Base-by-base conservation (phyloP, 78 protist genomes). In the Dictyostelium capitatum region DNA sequence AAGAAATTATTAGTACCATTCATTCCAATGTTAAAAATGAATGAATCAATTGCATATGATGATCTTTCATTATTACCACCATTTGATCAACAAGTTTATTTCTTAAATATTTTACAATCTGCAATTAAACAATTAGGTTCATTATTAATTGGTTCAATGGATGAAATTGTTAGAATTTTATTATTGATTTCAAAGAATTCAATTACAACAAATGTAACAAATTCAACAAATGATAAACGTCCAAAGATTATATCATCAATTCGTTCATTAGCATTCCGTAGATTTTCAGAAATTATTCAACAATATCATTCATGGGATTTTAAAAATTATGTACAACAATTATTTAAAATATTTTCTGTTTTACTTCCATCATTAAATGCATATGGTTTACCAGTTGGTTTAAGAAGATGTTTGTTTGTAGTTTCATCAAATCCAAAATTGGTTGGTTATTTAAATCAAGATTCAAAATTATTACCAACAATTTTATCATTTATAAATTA, bases 61-160 rank as follows among this genome's bases (percentile, higher is more conserved):
- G 59, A 46, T 28, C 51, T 77, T 17, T 54, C 83, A 48, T 32
- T 54, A 12, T 37, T 87, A 32, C 93, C 93, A 77, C 79, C 8
- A 23, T n/a, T 77, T 1, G 93, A 87, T 12, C 28, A 30, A 5
- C 83, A 77, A 56, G 83, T 59, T 48, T 48, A 77, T 20, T 87
- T 87, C 72, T 62, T 87, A n/a, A 87, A 87, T 77, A 64, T 87
- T 19, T 17, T 77, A 6, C 93, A 77, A 47, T 56, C 93, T 10
- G 28, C 59, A 19, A 69, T 62, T 43, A 74, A 65, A 20, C 93
- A 87, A 30, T 53, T 87, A 43, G 93, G 93, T 30, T 32, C 72
- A 41, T 62, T 87, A 19, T n/a, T 77, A 3, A 28, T 14, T 4
- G 43, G 41, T 9, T 41, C 43, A 9, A 46, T 87, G 19, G 78